phyloP scores from a whole-genome alignment of 495 filamentous ascomycete genomes.

The Penicillium lagena region DNA sequence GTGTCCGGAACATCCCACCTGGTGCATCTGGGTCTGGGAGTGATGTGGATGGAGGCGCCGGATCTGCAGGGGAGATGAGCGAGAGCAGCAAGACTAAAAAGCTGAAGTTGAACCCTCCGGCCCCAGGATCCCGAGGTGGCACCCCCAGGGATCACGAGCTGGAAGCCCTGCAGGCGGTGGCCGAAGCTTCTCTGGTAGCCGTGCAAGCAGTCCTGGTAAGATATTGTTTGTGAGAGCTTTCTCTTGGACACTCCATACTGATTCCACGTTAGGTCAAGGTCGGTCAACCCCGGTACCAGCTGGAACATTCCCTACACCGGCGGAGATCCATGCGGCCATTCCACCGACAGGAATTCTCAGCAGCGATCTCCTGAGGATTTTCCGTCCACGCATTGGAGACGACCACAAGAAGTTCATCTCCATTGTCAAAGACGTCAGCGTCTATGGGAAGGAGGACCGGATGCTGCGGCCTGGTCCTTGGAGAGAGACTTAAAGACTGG shows the following conservation, averaged over 20 bases:
- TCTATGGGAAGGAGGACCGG: conserved; percentile 40
- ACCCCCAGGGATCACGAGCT: conserved; percentile 51
- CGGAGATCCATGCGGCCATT: conserved; percentile 66
- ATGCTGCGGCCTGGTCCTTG: conserved; percentile 33
- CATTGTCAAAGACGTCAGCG: conserved; percentile 41
- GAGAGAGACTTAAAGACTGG: conserved; percentile 21
- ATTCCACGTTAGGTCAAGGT: conserved; percentile 13
- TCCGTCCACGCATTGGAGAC: conserved; percentile 52
- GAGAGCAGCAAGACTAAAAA: conserved; percentile 67
- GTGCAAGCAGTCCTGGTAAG: conserved; percentile 36
- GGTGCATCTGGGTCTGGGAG: conserved; percentile 60
- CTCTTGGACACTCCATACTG: not conserved
- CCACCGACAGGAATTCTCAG: conserved; percentile 64
- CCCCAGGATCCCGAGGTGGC: conserved; percentile 40
- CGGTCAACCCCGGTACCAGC: conserved; percentile 29
- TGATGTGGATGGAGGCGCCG: conserved; percentile 71
- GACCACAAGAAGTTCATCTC: conserved; percentile 38
- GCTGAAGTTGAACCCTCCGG: conserved; percentile 53
- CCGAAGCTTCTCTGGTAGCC: conserved; percentile 25
- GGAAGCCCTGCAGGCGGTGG: conserved; percentile 39
- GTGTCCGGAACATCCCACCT: conserved; percentile 31
- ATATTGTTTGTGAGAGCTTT: not conserved
- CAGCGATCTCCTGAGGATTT: conserved; percentile 52
- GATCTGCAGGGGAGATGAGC: conserved; percentile 59
- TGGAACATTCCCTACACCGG: conserved; percentile 47